A percentile compares a stretch with the other conserved stretches of the same genome.
Evolutionary conservation across 2,329 filamentous ascomycete genomes (phyloP).

Genomic region (Aspergillus quadricinctus): DNA sequence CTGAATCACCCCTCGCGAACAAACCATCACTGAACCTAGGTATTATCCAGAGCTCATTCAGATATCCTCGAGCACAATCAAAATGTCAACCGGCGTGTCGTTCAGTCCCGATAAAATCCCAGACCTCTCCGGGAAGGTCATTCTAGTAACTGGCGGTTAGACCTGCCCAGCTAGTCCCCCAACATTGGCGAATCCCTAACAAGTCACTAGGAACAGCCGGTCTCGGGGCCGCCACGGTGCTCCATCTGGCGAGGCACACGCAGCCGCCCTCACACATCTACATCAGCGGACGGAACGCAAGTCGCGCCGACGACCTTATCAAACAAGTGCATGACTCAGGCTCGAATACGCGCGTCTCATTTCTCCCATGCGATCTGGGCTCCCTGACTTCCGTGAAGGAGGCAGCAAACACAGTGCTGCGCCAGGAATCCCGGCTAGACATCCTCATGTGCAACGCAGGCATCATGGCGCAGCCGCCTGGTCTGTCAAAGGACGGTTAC

Average conservation of each 20-base stretch:
- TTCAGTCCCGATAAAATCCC: not conserved
- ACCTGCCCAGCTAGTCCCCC: not conserved
- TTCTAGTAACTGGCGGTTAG: not conserved
- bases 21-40: not conserved
- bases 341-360: constrained; percentile 23
- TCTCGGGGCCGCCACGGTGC: constrained; percentile 39
- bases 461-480: constrained; percentile 39
- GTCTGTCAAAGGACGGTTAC: constrained; percentile 7
- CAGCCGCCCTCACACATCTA: constrained; percentile 28
- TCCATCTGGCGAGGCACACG: constrained; percentile 38
- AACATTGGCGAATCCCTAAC: not conserved
- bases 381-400: constrained; percentile 42
- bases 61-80: not conserved
- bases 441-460: constrained; percentile 47
- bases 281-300: constrained; percentile 33
- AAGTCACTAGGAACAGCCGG: constrained; percentile 32
- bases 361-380: constrained; percentile 44
- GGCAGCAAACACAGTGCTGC: constrained; percentile 37
- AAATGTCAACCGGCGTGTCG: not conserved
- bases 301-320: constrained; percentile 30
- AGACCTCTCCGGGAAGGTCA: not conserved
- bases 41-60: not conserved
- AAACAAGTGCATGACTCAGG: constrained; percentile 30
- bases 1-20: not conserved
- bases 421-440: constrained; percentile 37